Evolutionary conservation across 257 asterid species (phyloP), one percentile per base, ranked within the genome.

Genomic region (Solanum lycopersicoides): DNA sequence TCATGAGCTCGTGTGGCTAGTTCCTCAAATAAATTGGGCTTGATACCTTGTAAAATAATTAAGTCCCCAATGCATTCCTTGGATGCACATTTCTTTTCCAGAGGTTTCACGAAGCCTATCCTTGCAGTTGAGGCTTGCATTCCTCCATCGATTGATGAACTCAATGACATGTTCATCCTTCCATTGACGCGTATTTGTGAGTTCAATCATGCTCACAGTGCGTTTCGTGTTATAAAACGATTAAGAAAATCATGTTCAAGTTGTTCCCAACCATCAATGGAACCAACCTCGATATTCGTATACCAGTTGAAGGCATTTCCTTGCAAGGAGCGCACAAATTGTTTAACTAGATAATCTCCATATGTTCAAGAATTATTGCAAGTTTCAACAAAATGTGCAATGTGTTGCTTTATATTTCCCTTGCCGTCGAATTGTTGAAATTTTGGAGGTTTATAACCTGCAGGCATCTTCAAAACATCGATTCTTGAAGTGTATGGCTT

Each of bases 191-290:
- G 63, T 53, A 53, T 16, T 53, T 2, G 23, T 16, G 9, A 16
- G 63, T 53, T 53, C 4, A 16, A 6, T 53, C 10, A 6, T 53
- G 63, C 10, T 16, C 23, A 53, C 0, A 53, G 2, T 53, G 23
- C 10, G 0, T 0, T 4, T 53, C 23, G 4, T 53, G 10, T 4
- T 53, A 53, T 16, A 0, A 53, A 53, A 53, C 0, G 0, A 53
- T 50, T 50, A 21, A 50, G 21, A 50, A 50, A 50, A 15, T 50
- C 21, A 50, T 50, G 3, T 15, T 50, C 9, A 50, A 5, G 60
- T 50, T 50, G 10, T 53, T 53, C 63, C 10, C 23, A 53, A 53
- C 1, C 10, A 53, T 53, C 63, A 53, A 53, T 53, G 9, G 10
- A 53, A 53, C 63, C 10, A 16, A 0, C 9, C 10, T 53, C 63